phyloP scores from a whole-genome alignment of 345 rosid species.

The Zanthoxylum bungeanum region DNA sequence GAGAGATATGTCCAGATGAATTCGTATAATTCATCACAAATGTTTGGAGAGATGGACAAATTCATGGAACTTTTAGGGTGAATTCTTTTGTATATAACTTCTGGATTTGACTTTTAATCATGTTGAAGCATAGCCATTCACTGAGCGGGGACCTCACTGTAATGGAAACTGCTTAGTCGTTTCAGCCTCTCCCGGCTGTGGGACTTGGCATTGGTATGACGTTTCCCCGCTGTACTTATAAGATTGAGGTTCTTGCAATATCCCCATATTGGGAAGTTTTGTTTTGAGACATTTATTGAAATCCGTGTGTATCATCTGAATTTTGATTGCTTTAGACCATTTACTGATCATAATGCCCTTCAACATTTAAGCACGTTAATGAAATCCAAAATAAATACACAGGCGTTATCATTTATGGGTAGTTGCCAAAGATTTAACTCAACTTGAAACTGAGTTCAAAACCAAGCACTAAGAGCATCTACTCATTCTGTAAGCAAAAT shows the following conservation, averaged over 20 bases:
- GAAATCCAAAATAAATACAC: background rate
- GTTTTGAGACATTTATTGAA: constrained; percentile 19
- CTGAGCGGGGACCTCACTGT: constrained; percentile 14
- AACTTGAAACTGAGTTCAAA: background rate
- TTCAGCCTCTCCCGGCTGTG: constrained; percentile 1
- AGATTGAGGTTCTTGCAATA: constrained; percentile 22
- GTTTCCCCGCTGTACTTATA: constrained; percentile 9
- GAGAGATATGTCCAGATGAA: constrained; percentile 12
- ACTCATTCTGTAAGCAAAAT: no score
- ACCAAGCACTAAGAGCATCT: background rate
- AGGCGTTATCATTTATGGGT: background rate
- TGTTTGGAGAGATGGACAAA: constrained; percentile 20
- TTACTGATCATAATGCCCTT: background rate
- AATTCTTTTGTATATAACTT: constrained; percentile 35
- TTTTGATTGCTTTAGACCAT: constrained; percentile 23
- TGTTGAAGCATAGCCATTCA: constrained; percentile 14
- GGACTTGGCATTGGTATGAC: constrained; percentile 17
- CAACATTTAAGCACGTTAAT: background rate
- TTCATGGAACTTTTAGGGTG: constrained; percentile 30
- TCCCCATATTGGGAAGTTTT: constrained; percentile 28
- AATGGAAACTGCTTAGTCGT: constrained; percentile 17
- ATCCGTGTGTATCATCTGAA: constrained; percentile 11
- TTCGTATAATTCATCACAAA: constrained; percentile 9
- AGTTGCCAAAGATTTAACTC: background rate
- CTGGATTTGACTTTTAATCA: constrained; percentile 21